These are phyloP conservation scores for Calvatia gigantea DNA, from an alignment of 768 basidiomycete species.

Conservation along the genomic window DNA sequence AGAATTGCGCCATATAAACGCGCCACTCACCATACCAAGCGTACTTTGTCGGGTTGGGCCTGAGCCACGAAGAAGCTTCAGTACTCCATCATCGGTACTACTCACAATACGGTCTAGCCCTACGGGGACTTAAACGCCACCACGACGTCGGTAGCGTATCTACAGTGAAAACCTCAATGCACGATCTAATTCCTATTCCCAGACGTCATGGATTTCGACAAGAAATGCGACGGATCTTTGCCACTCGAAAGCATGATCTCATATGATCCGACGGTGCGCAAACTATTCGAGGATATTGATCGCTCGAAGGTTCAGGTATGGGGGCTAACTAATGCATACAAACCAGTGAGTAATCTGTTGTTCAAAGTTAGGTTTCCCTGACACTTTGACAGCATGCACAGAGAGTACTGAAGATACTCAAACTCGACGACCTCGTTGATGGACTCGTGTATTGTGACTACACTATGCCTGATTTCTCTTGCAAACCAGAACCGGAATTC, in stretches of 20 bases:
- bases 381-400: constrained; percentile 62
- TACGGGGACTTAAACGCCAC: constrained; percentile 74
- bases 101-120: constrained; percentile 76
- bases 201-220: constrained; percentile 84
- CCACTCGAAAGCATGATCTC: constrained; percentile 79
- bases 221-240: constrained; percentile 77
- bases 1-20: background rate
- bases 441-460: constrained; percentile 83
- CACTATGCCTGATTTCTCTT: constrained; percentile 56
- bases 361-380: background rate
- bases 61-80: constrained; percentile 65
- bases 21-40: constrained; percentile 33
- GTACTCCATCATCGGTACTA: constrained; percentile 72
- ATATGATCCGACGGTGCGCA: constrained; percentile 56
- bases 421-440: constrained; percentile 69
- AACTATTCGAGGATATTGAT: constrained; percentile 77
- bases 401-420: constrained; percentile 72
- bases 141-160: constrained; percentile 65
- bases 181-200: constrained; percentile 3
- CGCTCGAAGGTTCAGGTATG: constrained; percentile 74
- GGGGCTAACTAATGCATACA: constrained; percentile 86
- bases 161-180: background rate
- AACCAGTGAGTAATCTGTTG: constrained; percentile 41
- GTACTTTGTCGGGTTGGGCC: constrained; percentile 70
- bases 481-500: constrained; percentile 78